These are phyloP conservation scores for Euphrasia arctica DNA, from an alignment of 305 asterid species.

Conservation along the genomic window DNA sequence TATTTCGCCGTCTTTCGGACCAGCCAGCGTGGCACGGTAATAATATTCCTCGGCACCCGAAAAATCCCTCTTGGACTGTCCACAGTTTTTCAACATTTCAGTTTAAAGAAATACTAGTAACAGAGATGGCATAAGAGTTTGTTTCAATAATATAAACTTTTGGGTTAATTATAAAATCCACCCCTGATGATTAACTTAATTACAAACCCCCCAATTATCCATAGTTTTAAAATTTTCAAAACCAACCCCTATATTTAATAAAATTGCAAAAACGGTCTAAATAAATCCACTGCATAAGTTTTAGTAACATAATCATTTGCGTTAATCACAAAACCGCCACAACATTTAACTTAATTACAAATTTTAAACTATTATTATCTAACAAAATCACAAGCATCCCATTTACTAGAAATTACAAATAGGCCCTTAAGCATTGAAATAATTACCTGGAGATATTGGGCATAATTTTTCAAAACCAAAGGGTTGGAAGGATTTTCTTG, in stretches of 20 bases:
- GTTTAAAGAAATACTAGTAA: background rate
- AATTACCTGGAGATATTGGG: conserved; percentile 65
- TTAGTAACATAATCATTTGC: too few species aligned
- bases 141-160: too few species aligned
- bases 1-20: conserved; percentile 65
- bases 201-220: background rate
- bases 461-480: conserved; percentile 54
- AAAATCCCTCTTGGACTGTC: conserved; percentile 65
- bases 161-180: too few species aligned
- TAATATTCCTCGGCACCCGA: conserved; percentile 66
- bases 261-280: too few species aligned
- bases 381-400: background rate
- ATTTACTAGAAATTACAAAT: background rate
- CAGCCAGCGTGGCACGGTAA: conserved; percentile 54
- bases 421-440: background rate
- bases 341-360: too few species aligned
- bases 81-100: conserved; percentile 7
- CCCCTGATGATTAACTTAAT: background rate
- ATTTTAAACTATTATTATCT: too few species aligned
- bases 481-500: conserved; percentile 48
- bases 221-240: too few species aligned
- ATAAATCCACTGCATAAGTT: too few species aligned
- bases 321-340: too few species aligned
- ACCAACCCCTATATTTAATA: too few species aligned
- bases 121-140: too few species aligned